phyloP scores from a whole-genome alignment of 208 protist species.

The Naegleria lovaniensis region DNA sequence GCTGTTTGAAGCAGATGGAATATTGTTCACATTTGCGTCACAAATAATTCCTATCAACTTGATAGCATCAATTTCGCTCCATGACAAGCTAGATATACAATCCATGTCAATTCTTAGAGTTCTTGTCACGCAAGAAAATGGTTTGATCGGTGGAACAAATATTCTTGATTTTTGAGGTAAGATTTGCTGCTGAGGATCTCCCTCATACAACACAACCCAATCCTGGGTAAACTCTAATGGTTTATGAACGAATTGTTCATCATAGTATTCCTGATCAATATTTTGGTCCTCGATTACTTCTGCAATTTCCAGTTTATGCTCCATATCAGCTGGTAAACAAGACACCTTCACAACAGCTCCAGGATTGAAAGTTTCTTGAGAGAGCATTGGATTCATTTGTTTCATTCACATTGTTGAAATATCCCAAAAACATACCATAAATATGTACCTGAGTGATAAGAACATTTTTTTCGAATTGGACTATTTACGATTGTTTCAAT shows the following conservation, averaged over 20 bases:
- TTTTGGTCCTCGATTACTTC: neutral
- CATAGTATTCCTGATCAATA: neutral
- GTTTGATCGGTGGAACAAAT: neutral
- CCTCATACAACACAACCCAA: neutral
- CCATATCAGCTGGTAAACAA: neutral
- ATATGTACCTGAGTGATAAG: neutral
- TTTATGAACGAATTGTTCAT: neutral
- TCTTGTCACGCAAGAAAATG: neutral
- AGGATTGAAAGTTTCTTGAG: neutral
- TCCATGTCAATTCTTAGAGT: neutral
- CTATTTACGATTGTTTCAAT: too few relatives aligned
- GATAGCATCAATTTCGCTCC: constrained; percentile 18
- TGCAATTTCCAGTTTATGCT: neutral
- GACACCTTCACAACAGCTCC: neutral
- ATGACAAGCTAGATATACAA: neutral
- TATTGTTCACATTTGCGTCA: neutral
- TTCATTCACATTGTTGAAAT: too few relatives aligned
- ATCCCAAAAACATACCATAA: neutral
- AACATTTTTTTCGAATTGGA: neutral
- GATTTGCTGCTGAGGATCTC: neutral
- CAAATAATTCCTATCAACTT: neutral
- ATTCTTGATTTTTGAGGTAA: neutral
- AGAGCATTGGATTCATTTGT: too few relatives aligned
- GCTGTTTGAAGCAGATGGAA: neutral
- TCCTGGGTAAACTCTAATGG: neutral